Percentiles rank a stretch among this genome's conserved stretches.
Conservation (phyloP, 306 rosid genomes). For the Prinsepia uniflora region DNA sequence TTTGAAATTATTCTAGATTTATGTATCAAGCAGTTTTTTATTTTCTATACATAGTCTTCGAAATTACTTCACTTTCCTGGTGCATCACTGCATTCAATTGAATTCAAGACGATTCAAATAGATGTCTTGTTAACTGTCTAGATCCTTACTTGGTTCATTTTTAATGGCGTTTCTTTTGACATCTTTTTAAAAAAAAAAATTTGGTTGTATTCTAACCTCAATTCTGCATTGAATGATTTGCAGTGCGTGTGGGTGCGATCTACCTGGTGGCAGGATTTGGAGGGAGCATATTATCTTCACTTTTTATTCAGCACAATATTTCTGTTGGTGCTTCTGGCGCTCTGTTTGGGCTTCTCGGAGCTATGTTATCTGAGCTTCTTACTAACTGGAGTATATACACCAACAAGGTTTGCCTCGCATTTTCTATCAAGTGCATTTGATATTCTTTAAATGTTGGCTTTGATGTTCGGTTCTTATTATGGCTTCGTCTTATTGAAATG, state of each 20-base stretch:
- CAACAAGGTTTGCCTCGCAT: conserved; percentile 31
- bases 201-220: neutral
- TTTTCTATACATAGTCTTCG: neutral
- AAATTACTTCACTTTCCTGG: neutral
- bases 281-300: conserved; percentile 42
- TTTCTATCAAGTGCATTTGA: neutral
- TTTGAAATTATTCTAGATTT: conserved; percentile 2
- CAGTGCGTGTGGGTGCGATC: conserved; percentile 41
- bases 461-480: neutral
- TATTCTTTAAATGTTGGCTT: neutral
- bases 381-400: conserved; percentile 45
- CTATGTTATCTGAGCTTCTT: conserved; percentile 48
- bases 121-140: neutral
- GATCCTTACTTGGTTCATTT: neutral
- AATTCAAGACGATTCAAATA: neutral
- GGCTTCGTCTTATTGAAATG: neutral
- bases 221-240: neutral
- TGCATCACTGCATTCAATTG: neutral
- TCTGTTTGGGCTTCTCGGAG: conserved; percentile 50
- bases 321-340: conserved; percentile 56
- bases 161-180: neutral
- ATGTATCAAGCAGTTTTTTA: neutral
- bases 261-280: conserved; percentile 45
- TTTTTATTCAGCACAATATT: conserved; percentile 31
- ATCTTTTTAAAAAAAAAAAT: neutral